Conservation (phyloP, 495 filamentous ascomycete genomes). For the Collariella sp. region DNA sequence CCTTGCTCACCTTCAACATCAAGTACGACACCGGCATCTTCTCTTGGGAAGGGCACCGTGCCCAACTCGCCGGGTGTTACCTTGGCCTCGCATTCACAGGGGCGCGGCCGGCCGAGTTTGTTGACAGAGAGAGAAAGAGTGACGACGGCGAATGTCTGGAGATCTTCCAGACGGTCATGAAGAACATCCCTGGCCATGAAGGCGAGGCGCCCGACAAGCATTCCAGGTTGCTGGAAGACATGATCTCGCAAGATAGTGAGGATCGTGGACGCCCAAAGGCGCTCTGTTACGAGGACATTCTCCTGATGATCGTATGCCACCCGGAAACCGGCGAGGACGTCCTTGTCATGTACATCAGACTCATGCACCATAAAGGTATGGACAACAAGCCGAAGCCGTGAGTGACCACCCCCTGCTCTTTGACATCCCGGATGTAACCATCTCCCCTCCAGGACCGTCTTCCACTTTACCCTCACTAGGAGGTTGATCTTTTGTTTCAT, state of each 20-base stretch:
- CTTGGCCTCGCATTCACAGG: conserved; percentile 14
- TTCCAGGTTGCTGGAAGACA: conserved; percentile 15
- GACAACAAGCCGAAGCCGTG: conserved; percentile 32
- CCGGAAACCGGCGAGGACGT: conserved; percentile 20
- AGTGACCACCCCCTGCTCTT: conserved; percentile 5
- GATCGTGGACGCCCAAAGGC: conserved; percentile 15
- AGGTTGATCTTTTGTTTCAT: conserved; percentile 17
- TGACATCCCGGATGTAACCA: not conserved
- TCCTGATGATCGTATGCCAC: conserved; percentile 21
- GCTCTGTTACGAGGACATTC: conserved; percentile 25
- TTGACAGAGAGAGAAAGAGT: conserved; percentile 15
- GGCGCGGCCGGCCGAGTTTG: conserved; percentile 15
- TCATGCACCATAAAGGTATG: conserved; percentile 24
- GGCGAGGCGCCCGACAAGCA: conserved; percentile 8
- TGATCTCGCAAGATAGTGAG: conserved; percentile 11
- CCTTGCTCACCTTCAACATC: conserved; percentile 21
- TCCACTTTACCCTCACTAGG: conserved; percentile 11
- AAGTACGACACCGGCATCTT: conserved; percentile 22
- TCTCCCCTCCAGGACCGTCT: conserved; percentile 13
- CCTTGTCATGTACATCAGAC: conserved; percentile 20
- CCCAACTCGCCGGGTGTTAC: conserved; percentile 10
- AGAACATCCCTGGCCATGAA: not conserved
- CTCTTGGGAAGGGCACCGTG: conserved; percentile 18
- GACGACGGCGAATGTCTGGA: conserved; percentile 14
- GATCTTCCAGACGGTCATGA: conserved; percentile 5